Base-by-base conservation (phyloP, 495 filamentous ascomycete species). In the Penicillium lagena region DNA sequence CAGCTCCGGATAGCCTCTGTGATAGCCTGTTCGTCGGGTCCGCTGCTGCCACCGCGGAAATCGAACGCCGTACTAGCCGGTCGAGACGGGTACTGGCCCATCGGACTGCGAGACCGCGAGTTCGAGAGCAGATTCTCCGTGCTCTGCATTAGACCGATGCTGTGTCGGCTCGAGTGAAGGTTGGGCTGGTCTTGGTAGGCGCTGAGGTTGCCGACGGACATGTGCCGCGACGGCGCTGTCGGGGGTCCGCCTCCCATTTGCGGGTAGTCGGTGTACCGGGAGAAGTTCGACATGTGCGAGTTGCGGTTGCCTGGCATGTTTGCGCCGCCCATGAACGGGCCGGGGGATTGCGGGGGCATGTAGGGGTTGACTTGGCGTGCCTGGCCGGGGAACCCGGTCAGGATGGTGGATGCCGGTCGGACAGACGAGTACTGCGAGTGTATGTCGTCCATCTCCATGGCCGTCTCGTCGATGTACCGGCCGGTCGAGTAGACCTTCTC, bases 361-460 rank as follows among this genome's bases (percentile, higher is more conserved):
- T 85, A 91, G 4, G 75, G 78, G 50, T 64, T 71, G 10, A 45
- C 44, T 47, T 70, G 51, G 12, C 70, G 72, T 36, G 79, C 77
- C 40, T 82, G 79, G 14, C 77, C 74, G 17, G 81, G 85, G 66
- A 95, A 87, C 40, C 90, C 90, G 30, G 88, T 93, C 36, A 98
- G 76, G 47, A 98, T 86, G 2, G 86, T 89, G 0, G 90, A 96
- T 2, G 90, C 87, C 15, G 94, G 93, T 65, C 89, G 90, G 49
- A 90, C 87, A 2, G 90, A 95, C 8, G 91, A 96, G 67, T 97
- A 96, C 43, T 94, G 80, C 1, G 89, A 95, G 56, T 91, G 90
- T 77, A 96, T 93, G 55, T 98, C 93, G 58, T 98, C 93, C 85
- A 97, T 89, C 63, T 97, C 93, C 68, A 89, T 88, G 12, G 68